Evolutionary conservation across 352 stramenopile genomes (phyloP), one percentile per base, ranked within the genome.

Genomic region (Globisporangium uncinulatum): DNA sequence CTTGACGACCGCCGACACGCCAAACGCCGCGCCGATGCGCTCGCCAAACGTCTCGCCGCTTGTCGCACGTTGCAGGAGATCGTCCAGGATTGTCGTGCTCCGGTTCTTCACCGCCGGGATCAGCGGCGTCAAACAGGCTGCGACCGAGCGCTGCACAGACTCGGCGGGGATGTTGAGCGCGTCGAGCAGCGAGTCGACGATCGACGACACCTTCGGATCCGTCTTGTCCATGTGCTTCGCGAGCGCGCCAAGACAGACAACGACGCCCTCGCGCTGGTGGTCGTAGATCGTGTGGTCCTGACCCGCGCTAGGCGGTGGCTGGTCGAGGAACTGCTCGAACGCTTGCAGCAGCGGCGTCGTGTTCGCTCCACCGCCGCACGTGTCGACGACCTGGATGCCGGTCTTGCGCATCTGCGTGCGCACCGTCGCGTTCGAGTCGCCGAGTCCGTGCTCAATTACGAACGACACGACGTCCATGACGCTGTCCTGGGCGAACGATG

Each of bases 1-100:
- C 80, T 99, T 99, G 1, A 99, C 89, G n/a, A 97, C 87, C 37
- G 97, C 97, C 24, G 96, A 98, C 51, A 99, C 86, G 58, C 97
- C 98, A 51, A 98, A 98, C 1, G 97, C 97, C 41, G 95, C 96
- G 45, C 97, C 97, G 66, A 87, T 94, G 44, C 89, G 83, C 53
- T 92, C 81, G n/a, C 83, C 84, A 41, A 95, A 96, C 42, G 79
- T 94, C 60, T 89, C 85, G 15, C 84, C 71, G 46, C 65, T 73
- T 34, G 83, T 94, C 14, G 90, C 74, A 48, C 76, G 75, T 11
- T 71, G 76, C 2, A 97, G 61, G 52, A 97, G 59, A 17, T 83
- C 67, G 52, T 89, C 75, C 31, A 97, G 56, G n/a, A 96, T 82
- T 32, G 58, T 66, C 5, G 81, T 74, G 52, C 83, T 94, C 14